Evolutionary conservation across 2,329 filamentous ascomycete genomes (phyloP).

Genomic region (Penicillium aurantiogriseum): DNA sequence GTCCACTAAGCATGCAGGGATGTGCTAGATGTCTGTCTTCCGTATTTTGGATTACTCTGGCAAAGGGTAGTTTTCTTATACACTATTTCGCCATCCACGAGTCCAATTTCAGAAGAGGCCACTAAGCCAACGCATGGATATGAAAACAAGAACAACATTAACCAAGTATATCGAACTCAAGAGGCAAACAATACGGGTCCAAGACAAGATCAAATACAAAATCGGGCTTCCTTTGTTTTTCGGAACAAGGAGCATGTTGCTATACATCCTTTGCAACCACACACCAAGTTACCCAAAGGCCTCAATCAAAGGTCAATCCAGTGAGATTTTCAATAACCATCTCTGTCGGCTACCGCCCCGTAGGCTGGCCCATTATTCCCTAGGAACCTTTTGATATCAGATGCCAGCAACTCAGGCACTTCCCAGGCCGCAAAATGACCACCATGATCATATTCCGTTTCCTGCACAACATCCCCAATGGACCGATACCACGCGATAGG

Average conservation of each 20-base stretch:
- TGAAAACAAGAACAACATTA: neutral
- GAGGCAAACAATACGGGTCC: too few relatives aligned
- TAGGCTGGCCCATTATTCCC: conserved; percentile 43
- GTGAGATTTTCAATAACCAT: conserved; percentile 32
- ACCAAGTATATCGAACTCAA: neutral
- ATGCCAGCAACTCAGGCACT: conserved; percentile 46
- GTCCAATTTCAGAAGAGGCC: neutral
- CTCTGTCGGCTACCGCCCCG: conserved; percentile 32
- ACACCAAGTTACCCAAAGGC: neutral
- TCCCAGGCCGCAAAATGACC: conserved; percentile 58
- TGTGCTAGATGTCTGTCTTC: too few relatives aligned
- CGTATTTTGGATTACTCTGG: too few relatives aligned
- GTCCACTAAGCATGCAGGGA: too few relatives aligned
- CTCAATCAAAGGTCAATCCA: neutral
- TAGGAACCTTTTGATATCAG: conserved; percentile 51
- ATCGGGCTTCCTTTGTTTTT: neutral
- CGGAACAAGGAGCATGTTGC: neutral
- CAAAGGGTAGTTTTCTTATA: too few relatives aligned
- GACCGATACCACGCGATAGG: conserved; percentile 52
- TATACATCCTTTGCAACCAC: neutral
- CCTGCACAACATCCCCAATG: conserved; percentile 52
- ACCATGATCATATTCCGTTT: conserved; percentile 46
- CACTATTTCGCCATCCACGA: neutral
- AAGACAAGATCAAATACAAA: too few relatives aligned
- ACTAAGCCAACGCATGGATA: neutral